These are phyloP conservation scores for Crithidia mellificae DNA, from an alignment of 208 protist genomes.

Conservation along the genomic window DNA sequence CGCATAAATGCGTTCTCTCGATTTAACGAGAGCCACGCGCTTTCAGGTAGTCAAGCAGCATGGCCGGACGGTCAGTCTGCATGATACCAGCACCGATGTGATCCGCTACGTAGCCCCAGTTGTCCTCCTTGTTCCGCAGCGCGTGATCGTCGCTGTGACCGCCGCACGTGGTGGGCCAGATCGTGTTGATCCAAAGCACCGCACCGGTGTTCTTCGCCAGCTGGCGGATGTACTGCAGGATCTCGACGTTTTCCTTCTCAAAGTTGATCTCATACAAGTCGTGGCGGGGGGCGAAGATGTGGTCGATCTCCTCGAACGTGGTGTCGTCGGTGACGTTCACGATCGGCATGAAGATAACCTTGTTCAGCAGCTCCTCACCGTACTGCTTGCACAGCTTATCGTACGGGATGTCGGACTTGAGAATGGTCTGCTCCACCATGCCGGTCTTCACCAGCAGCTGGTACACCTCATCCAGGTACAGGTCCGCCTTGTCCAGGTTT, in stretches of 20 bases:
- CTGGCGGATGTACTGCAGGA: constrained; percentile 40
- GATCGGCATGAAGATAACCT: constrained; percentile 71
- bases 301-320: constrained; percentile 41
- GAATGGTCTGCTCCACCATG: constrained; percentile 54
- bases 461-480: constrained; percentile 57
- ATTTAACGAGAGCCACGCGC: constrained; percentile 30
- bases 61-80: constrained; percentile 61
- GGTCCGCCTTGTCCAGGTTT: constrained; percentile 75
- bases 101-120: constrained; percentile 60
- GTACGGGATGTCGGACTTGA: constrained; percentile 64
- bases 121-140: constrained; percentile 47
- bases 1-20: neutral
- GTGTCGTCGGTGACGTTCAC: constrained; percentile 44
- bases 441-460: constrained; percentile 43
- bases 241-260: constrained; percentile 38
- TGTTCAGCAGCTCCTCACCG: constrained; percentile 40
- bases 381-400: constrained; percentile 40
- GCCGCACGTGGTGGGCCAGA: constrained; percentile 61
- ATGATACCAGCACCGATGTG: constrained; percentile 54
- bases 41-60: constrained; percentile 54
- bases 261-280: constrained; percentile 69
- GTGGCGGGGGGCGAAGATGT: constrained; percentile 36
- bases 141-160: constrained; percentile 68
- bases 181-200: constrained; percentile 70
- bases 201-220: constrained; percentile 35